Evolutionary conservation across 2,329 filamentous ascomycete genomes (phyloP), one percentile per base, ranked within the genome.

Genomic region (Colletotrichum karsti): DNA sequence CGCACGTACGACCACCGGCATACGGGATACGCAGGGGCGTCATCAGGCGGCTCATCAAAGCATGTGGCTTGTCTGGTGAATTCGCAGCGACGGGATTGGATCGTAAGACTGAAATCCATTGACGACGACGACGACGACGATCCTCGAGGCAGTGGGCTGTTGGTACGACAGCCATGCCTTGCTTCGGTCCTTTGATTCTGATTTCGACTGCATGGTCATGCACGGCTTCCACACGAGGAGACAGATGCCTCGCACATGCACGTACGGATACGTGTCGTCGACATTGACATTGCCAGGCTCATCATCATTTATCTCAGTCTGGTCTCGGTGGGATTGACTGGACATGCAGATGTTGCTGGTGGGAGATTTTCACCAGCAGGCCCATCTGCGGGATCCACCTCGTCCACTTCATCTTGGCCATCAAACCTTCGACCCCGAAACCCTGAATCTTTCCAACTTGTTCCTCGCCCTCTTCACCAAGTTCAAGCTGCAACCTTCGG

Each of bases 251-350:
- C 30, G 42, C 56, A 39, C 57, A 48, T 46, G 57, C 60, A 60
- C 33, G 44, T 57, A 50, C n/a, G n/a, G n/a, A n/a, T n/a, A n/a
- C 58, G 35, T 28, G 35, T 56, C 33, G 18, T 30, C 5, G 46
- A 54, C 53, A 57, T 64, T 64, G 46, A 54, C 53, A 57, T 64
- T 64, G 30, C 18, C 53, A 53, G 44, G 64, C 53, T 58, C 60
- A 54, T 64, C 37, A 20, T 67, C 64, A 64, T 37, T 51, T 64
- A 58, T 30, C 33, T 58, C 53, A 13, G 48, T 50, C 18, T 48
- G 37, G 22, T n/a, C 44, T 63, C 18, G 24, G 8, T 51, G 20
- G 30, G 35, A 37, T 35, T 30, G 41, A 55, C 33, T 41, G 63
- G 48, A 44, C 58, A 33, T 54, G n/a, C 41, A 56, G 28, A 67